Evolutionary conservation across 2,329 filamentous ascomycete genomes (phyloP), one percentile per base, ranked within the genome.

Genomic region (Cladosporium colombiae): DNA sequence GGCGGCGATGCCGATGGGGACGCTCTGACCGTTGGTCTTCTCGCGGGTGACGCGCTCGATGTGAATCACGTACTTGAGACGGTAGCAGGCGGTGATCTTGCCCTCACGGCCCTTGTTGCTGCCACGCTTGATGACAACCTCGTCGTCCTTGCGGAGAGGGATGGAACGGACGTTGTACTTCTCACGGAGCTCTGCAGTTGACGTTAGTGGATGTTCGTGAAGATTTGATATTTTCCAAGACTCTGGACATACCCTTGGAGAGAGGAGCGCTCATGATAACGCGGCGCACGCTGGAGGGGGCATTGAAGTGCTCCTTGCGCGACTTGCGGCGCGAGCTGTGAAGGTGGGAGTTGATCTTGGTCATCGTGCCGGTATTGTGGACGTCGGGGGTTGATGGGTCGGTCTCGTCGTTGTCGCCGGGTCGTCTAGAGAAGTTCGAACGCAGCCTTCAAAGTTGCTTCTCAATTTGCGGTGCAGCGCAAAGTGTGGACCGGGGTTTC

Each of bases 71-170:
- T 95, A 99, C 85, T 98, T 98, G 79, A 97, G 91, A 82, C 93
- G 92, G 90, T 97, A 99, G 82, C 98, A 94, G 78, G 91, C 92
- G 78, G 90, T 93, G 84, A 99, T 87, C 88, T 98, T 98, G 86
- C 95, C 95, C 87, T 98, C 94, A 79, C 93, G 92, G 80, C 94
- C 95, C 88, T 98, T 98, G 88, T 96, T 91, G 84, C 86, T 85
- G 78, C 95, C 95, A 76, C 95, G 93, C 80, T 94, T 90, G 78
- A 99, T 91, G 80, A 86, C 86, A 81, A 98, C 93, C 72, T 78
- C 76, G 72, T 79, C 91, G 81, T 97, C 94, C 86, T 97, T 97
- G 86, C 94, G 92, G 86, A 98, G 88, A 80, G 94, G 95, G 82
- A 97, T 96, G 82, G 89, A 89, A 86, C 92, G 92, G 82, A 96